Evolutionary conservation across 75 land plant genomes (phyloP), one percentile per base, ranked within the genome.

Genomic region (Sequoiadendron giganteum): DNA sequence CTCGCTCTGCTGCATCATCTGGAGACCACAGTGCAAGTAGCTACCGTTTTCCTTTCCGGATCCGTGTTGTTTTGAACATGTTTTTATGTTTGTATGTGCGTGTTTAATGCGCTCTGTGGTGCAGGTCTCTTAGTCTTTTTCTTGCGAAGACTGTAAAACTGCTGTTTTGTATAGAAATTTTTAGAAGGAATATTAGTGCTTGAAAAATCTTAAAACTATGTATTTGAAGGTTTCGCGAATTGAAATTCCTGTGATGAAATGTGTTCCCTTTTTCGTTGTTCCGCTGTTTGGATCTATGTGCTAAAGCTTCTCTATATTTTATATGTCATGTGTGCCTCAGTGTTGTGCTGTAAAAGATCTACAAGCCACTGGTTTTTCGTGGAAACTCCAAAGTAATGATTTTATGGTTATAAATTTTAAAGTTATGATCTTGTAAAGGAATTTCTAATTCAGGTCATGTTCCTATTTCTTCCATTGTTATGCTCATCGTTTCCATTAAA

Each of bases 21-120:
- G 49, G 32, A 82, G 84, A 82, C 43, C 54, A 82, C 48, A 82
- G 14, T 34, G 14, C 52, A 82, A 82, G 84, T 82, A 82, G 84
- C n/a, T 13, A 82, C 84, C 32, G 14, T 45, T 82, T 82, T 47
- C 84, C 52, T 82, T 21, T 82, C 15, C 49, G 48, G 84, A 82
- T 82, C 84, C 48, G 30, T 82, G 15, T 82, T 82, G n/a, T 82
- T 82, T 82, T 42, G 0, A n/a, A n/a, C 49, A 45, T 47, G 48
- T 9, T 28, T 82, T 10, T 43, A 10, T 43, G 42, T 9, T 81
- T 28, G 10, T 47, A 45, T 82, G 10, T n/a, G n/a, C n/a, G 34
- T 82, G 42, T 43, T 43, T 28, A 7, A 3, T 80, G 21, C 16
- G 25, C 13, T 43, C 10, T 28, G 10, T 43, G 43, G 45, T 81